A percentile compares a stretch with the other conserved stretches of the same genome.
Conservation (phyloP, 2,329 filamentous ascomycete genomes). For the Penicillium freii region DNA sequence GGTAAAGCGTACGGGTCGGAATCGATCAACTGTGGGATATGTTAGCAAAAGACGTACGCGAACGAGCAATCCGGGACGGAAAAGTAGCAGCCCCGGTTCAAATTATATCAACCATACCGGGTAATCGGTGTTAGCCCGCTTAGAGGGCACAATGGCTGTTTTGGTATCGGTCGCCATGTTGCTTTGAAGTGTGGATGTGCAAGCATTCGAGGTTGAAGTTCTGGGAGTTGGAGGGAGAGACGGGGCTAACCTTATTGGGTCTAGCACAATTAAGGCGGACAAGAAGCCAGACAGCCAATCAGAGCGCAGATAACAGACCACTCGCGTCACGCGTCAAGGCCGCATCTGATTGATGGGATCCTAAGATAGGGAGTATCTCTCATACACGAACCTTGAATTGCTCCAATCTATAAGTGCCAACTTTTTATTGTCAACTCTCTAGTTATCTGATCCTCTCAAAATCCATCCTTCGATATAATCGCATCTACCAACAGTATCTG, state of each 20-base stretch:
- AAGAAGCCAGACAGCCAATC: slow-evolving; percentile 16
- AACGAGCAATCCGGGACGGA: neutral
- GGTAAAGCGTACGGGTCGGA: slow-evolving; percentile 80
- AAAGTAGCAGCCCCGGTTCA: neutral
- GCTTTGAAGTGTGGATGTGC: slow-evolving; percentile 16
- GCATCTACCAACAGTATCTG: neutral
- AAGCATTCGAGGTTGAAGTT: slow-evolving; percentile 27
- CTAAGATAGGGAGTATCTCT: neutral
- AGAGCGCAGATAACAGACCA: slow-evolving; percentile 9
- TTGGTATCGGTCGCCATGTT: slow-evolving; percentile 41
- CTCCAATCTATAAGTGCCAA: neutral
- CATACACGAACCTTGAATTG: neutral
- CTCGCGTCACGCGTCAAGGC: slow-evolving; percentile 17
- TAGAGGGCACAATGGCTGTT: slow-evolving; percentile 64
- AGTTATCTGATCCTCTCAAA: neutral
- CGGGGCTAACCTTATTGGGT: slow-evolving; percentile 22
- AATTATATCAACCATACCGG: slow-evolving; percentile 62
- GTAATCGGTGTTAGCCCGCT: slow-evolving; percentile 77
- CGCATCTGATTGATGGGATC: slow-evolving; percentile 13
- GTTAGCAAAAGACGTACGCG: slow-evolving; percentile 18
- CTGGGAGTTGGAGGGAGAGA: slow-evolving; percentile 29
- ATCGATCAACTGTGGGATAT: slow-evolving; percentile 78
- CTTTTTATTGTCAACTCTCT: neutral
- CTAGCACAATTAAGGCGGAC: slow-evolving; percentile 16
- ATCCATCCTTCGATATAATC: neutral